Percentiles rank a stretch among this genome's conserved stretches.
Evolutionary conservation across 176 grass and related monocot genomes (phyloP).

Genomic region (Triticum aestivum): IWGSC_CS_RefSeq_v2.1 NC_057805.1:497972317-497972816

Average conservation of each 20-base stretch:
- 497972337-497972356: constrained; percentile 99
- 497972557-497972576: background rate
- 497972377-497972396: constrained; percentile 87
- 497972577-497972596: background rate
- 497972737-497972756: background rate
- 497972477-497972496: constrained; percentile 85
- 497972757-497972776: background rate
- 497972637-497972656: background rate
- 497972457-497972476: constrained; percentile 88
- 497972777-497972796: constrained; percentile 11
- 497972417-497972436: constrained; percentile 55
- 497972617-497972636: background rate
- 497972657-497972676: background rate
- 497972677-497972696: constrained; percentile 5
- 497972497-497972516: constrained; percentile 83
- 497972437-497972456: constrained; percentile 53
- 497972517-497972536: background rate
- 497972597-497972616: background rate
- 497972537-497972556: background rate
- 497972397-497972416: constrained; percentile 96
- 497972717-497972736: constrained; percentile 21
- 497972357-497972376: constrained; percentile 86
- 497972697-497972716: constrained; percentile 32
- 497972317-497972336: constrained; percentile 93
- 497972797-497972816: constrained; percentile 21